These are phyloP conservation scores for Nemania bipapillata DNA, from an alignment of 2,329 filamentous ascomycete species.

Conservation along the genomic window DNA sequence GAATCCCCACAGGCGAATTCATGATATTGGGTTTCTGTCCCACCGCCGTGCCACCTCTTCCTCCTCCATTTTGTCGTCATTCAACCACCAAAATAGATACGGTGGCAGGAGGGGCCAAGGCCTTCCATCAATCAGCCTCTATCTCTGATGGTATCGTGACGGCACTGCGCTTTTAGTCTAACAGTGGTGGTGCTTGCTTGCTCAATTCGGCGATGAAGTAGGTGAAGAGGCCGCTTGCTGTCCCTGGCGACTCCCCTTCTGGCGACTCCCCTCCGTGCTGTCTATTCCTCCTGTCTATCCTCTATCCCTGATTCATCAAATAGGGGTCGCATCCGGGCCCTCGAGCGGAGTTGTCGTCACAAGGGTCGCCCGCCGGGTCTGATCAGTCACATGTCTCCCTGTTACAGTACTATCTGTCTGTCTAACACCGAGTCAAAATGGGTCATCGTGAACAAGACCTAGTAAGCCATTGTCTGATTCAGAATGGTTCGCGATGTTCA, in stretches of 20 bases:
- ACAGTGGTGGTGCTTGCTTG: constrained; percentile 9
- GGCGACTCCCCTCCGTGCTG: too few species aligned
- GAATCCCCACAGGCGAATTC: not conserved
- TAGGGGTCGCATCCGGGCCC: constrained; percentile 31
- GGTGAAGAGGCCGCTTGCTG: constrained; percentile 22
- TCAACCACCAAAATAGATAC: constrained; percentile 2
- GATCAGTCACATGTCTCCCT: not conserved
- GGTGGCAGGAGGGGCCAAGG: not conserved
- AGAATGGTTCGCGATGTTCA: not conserved
- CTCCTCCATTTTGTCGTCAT: constrained; percentile 17
- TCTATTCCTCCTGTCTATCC: constrained; percentile 1
- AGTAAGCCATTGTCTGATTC: constrained; percentile 4
- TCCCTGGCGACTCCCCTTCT: constrained; percentile 17
- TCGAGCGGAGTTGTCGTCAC: constrained; percentile 15
- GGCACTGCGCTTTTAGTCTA: constrained; percentile 16
- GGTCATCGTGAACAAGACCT: not conserved
- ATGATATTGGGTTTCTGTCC: not conserved
- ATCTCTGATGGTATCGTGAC: constrained; percentile 17
- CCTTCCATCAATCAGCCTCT: constrained; percentile 13
- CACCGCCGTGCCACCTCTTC: not conserved
- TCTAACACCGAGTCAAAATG: not conserved
- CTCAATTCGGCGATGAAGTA: constrained; percentile 16
- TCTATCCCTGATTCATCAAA: constrained; percentile 30
- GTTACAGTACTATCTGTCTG: not conserved
- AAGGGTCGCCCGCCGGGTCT: constrained; percentile 7